phyloP scores from a whole-genome alignment of 768 basidiomycete species.

The Kwoniella bestiolae region DNA sequence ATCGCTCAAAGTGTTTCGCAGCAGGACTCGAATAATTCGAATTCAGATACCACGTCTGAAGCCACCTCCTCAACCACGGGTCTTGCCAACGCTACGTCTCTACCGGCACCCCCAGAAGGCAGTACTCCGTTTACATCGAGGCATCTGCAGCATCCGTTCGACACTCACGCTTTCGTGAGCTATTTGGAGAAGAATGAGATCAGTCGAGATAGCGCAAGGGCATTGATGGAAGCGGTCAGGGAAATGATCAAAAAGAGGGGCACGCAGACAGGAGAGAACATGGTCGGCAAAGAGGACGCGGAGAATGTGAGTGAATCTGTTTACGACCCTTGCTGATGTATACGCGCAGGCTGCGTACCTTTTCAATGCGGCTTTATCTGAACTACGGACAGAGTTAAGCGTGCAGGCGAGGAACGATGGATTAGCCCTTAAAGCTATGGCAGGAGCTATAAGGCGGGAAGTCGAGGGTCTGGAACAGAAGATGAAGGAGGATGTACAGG shows the following conservation, averaged over 20 bases:
- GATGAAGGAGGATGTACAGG: conserved; percentile 90
- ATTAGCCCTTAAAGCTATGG: conserved; percentile 75
- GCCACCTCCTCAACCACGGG: conserved; percentile 4
- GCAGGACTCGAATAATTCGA: not conserved
- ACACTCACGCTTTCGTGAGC: conserved; percentile 59
- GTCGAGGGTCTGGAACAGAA: conserved; percentile 82
- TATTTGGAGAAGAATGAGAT: conserved; percentile 56
- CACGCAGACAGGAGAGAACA: conserved; percentile 42
- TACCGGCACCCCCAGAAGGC: conserved; percentile 25
- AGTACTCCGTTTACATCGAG: conserved; percentile 15
- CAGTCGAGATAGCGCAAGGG: conserved; percentile 35
- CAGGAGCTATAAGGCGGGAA: conserved; percentile 78
- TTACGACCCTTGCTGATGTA: not conserved
- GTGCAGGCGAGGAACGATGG: conserved; percentile 82
- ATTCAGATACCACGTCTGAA: not conserved
- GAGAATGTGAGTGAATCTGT: conserved; percentile 58
- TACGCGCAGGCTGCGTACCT: conserved; percentile 85
- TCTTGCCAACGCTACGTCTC: conserved; percentile 14
- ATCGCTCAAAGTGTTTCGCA: conserved; percentile 2
- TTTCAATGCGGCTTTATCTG: conserved; percentile 89
- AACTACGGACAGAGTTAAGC: conserved; percentile 82
- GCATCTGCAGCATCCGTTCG: conserved; percentile 57
- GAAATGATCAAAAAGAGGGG: conserved; percentile 51
- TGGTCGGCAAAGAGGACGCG: conserved; percentile 58
- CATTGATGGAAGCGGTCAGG: conserved; percentile 57